These are phyloP conservation scores for Sanghuangporus baumii DNA, from an alignment of 1,284 basidiomycete species.

Conservation along the genomic window DNA sequence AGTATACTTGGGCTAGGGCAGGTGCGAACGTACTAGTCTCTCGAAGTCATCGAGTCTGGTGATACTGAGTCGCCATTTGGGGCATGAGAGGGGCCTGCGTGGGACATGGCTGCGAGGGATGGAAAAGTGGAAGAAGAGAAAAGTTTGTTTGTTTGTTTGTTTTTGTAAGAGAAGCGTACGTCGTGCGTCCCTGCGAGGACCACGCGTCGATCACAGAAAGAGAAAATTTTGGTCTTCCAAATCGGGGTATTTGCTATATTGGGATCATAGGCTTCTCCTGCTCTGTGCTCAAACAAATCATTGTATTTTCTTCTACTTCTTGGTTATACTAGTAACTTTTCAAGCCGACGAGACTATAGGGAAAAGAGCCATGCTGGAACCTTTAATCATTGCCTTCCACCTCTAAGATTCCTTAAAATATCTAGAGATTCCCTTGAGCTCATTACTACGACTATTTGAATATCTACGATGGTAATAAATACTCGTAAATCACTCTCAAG, in stretches of 20 bases:
- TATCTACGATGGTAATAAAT: too few species aligned
- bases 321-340: too few species aligned
- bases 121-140: not conserved
- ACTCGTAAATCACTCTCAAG: too few species aligned
- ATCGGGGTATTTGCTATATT: not conserved
- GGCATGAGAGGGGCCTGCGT: slow-evolving; percentile 13
- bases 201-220: not conserved
- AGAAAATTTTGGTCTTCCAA: not conserved
- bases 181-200: too few species aligned
- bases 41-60: slow-evolving; percentile 58
- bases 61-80: slow-evolving; percentile 20
- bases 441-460: too few species aligned
- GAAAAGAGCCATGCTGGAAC: too few species aligned
- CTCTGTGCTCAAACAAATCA: too few species aligned
- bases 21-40: slow-evolving; percentile 64
- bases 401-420: too few species aligned
- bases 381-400: too few species aligned
- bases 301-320: too few species aligned
- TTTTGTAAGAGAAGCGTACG: not conserved
- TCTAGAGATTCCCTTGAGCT: too few species aligned
- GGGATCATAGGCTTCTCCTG: not conserved
- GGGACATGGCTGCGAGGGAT: slow-evolving; percentile 4
- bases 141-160: not conserved
- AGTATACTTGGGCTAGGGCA: not conserved
- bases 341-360: too few species aligned